These are phyloP conservation scores for Termitomyces sp. DNA, from an alignment of 768 basidiomycete genomes.

Conservation along the genomic window DNA sequence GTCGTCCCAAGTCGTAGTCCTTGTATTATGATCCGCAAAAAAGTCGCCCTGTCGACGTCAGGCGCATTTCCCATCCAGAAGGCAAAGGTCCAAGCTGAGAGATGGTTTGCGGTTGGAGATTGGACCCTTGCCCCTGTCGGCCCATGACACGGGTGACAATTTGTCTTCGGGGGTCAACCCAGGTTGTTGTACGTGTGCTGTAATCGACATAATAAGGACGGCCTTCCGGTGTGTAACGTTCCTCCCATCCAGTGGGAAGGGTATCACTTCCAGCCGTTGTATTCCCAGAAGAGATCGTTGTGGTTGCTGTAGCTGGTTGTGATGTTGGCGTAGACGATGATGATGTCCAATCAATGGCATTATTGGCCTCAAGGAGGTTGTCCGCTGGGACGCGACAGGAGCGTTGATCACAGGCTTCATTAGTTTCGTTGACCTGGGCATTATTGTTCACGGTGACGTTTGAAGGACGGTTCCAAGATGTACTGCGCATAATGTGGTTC, in stretches of 20 bases:
- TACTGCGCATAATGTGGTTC: slow-evolving; percentile 95
- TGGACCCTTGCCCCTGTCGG: slow-evolving; percentile 81
- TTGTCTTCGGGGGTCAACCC: slow-evolving; percentile 98
- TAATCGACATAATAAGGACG: slow-evolving; percentile 99
- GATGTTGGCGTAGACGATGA: slow-evolving; percentile 16
- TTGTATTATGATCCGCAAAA: slow-evolving; percentile 99
- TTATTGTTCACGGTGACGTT: slow-evolving; percentile 70
- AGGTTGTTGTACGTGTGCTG: slow-evolving; percentile 99
- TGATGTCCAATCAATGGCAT: slow-evolving; percentile 30
- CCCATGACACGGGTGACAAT: slow-evolving; percentile 98
- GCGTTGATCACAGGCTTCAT: slow-evolving; percentile 83
- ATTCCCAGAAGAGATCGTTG: slow-evolving; percentile 38
- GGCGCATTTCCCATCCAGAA: slow-evolving; percentile 99
- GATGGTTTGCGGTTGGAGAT: slow-evolving; percentile 91
- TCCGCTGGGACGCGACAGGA: slow-evolving; percentile 79
- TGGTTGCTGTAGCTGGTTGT: slow-evolving; percentile 23
- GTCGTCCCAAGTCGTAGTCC: slow-evolving; percentile 99
- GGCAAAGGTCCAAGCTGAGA: slow-evolving; percentile 96
- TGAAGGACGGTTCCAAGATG: slow-evolving; percentile 93
- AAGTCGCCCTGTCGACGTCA: slow-evolving; percentile 95
- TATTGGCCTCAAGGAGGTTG: slow-evolving; percentile 77
- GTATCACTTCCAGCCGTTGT: slow-evolving; percentile 75
- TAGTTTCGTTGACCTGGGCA: slow-evolving; percentile 72
- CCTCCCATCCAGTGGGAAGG: slow-evolving; percentile 97
- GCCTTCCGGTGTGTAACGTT: slow-evolving; percentile 97